Evolutionary conservation across 2,329 filamentous ascomycete genomes (phyloP), one percentile per base, ranked within the genome.

Genomic region (Magnaporthiopsis incrustans): DNA sequence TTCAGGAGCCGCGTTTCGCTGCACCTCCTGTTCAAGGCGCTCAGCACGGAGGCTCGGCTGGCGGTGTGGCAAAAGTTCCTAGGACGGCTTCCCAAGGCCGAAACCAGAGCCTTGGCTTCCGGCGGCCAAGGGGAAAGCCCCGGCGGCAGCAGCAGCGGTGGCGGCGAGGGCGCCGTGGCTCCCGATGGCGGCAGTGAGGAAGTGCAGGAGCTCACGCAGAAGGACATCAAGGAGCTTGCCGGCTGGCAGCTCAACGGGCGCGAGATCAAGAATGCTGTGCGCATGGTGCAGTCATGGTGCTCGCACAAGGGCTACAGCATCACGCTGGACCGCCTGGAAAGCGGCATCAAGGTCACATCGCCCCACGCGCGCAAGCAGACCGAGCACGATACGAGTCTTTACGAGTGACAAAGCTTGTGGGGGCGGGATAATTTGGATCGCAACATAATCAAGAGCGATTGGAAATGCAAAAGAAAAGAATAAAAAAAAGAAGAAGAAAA

Each of bases 1-100:
- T 81, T 82, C 70, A 76, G 76, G 70, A 81, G 79, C 1, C 76
- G 79, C 25, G 78, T 82, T 53, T 79, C 81, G 64, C 67, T 79
- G n/a, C 76, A 72, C 1, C 70, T 81, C 35, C 71, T 79, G 32
- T 82, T 82, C 73, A 70, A 72, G 30, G 66, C 75, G 4, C 74
- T 83, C 22, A 68, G 69, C 4, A 67, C 69, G 3, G 73, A 76
- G 14, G 76, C 78, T 2, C 73, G 79, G 33, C 70, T 71, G 62
- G 66, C 71, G 2, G 73, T 82, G 33, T 82, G 80, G 80, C 70
- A 71, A 57, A 82, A 81, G 67, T 82, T 82, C 68, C 69, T 81
- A 27, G 69, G 73, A 14, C 58, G 58, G 27, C 58, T 60, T 14
- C 58, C 58, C 22, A 27, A 58, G 57, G 57, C 57, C n/a, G 30